phyloP scores from a whole-genome alignment of 129 eudicot species.

The Rutidosis leptorrhynchoides region DNA sequence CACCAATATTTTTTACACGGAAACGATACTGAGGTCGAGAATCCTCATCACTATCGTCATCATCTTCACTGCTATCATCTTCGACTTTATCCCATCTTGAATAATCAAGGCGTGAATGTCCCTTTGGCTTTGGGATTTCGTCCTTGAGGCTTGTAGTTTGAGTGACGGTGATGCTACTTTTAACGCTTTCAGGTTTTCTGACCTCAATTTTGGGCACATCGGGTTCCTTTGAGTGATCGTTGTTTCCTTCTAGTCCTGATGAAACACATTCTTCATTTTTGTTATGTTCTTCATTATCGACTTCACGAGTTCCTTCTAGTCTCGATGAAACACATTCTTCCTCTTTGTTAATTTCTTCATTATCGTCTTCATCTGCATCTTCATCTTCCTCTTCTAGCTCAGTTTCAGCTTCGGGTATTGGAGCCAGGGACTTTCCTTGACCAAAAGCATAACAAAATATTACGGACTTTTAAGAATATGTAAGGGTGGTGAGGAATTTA shows the following conservation, averaged over 20 bases:
- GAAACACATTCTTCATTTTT: constrained; percentile 23
- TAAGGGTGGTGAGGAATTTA: neutral
- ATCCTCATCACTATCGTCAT: constrained; percentile 72
- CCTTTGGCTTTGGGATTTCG: constrained; percentile 75
- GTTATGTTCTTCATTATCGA: constrained; percentile 20
- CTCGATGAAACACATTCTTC: constrained; percentile 30
- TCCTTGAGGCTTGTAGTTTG: constrained; percentile 32
- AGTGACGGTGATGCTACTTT: constrained; percentile 20
- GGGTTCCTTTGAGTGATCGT: constrained; percentile 7
- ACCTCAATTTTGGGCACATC: constrained; percentile 20
- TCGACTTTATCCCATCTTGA: constrained; percentile 87
- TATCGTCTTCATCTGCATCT: constrained; percentile 45
- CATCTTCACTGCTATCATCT: constrained; percentile 87
- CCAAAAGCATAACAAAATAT: constrained; percentile 29
- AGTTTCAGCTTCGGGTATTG: constrained; percentile 85
- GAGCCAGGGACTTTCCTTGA: constrained; percentile 93
- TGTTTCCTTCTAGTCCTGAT: constrained; percentile 25
- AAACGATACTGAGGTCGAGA: constrained; percentile 81
- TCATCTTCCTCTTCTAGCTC: constrained; percentile 80
- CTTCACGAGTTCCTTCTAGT: constrained; percentile 12
- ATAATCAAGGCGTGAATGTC: constrained; percentile 83
- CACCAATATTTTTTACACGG: constrained; percentile 84
- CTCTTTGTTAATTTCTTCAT: constrained; percentile 45
- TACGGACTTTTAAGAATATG: neutral
- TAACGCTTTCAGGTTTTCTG: constrained; percentile 21